These are phyloP conservation scores for Aspergillus ruber DNA, from an alignment of 2,329 filamentous ascomycete species.

Conservation along the genomic window DNA sequence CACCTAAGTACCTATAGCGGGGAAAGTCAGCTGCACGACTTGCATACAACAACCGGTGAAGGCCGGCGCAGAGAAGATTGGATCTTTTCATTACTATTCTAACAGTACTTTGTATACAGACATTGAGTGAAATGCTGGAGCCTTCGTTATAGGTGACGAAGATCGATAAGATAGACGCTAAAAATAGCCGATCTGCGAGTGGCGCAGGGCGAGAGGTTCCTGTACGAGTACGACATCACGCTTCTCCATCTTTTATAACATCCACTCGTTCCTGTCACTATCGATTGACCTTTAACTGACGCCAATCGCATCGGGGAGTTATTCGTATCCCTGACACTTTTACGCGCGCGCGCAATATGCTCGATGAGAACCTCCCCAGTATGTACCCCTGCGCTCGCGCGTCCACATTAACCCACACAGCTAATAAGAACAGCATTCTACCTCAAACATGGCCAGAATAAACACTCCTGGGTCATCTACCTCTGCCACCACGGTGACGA, in stretches of 20 bases:
- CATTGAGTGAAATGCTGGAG: background rate
- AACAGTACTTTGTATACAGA: background rate
- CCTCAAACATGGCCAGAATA: slow-evolving; percentile 47
- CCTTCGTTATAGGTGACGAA: background rate
- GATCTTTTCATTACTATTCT: background rate
- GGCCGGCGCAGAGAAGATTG: background rate
- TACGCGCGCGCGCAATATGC: slow-evolving; percentile 49
- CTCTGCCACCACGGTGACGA: slow-evolving; percentile 70
- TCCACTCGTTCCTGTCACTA: background rate
- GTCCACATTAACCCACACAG: slow-evolving; percentile 1
- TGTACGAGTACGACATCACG: background rate
- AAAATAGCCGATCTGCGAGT: slow-evolving; percentile 1
- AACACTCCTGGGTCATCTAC: slow-evolving; percentile 34
- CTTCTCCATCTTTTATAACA: background rate
- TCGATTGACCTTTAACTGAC: background rate
- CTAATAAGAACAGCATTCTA: slow-evolving; percentile 48
- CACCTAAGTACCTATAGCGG: background rate
- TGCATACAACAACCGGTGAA: no score
- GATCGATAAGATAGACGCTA: background rate
- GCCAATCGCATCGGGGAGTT: background rate
- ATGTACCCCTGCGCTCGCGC: slow-evolving; percentile 9
- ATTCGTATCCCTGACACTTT: background rate
- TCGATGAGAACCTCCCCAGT: slow-evolving; percentile 90
- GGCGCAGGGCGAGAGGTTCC: background rate
- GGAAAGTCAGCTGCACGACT: no score